Conservation (phyloP, 2,329 filamentous ascomycete species). For the Cladosporium cucumerinum region DNA sequence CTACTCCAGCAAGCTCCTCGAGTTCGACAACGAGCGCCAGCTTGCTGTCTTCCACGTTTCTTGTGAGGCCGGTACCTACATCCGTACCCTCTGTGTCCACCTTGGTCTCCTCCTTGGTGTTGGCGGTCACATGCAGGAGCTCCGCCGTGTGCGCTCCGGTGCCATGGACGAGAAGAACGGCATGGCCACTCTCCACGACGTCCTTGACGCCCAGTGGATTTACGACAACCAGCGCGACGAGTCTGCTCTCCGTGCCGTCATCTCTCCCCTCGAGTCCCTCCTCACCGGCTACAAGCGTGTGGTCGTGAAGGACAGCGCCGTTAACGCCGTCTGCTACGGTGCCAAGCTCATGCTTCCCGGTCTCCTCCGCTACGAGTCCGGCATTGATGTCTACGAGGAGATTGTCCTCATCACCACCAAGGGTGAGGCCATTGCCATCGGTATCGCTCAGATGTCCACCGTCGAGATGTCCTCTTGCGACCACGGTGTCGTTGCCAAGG, state of each 20-base stretch:
- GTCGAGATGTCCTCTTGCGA: slow-evolving; percentile 96
- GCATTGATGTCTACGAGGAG: slow-evolving; percentile 92
- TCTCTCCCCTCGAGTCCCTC: slow-evolving; percentile 87
- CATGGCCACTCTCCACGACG: slow-evolving; percentile 90
- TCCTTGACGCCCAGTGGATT: slow-evolving; percentile 93
- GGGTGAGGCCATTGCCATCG: slow-evolving; percentile 95
- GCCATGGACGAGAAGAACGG: slow-evolving; percentile 89
- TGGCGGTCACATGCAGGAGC: slow-evolving; percentile 97
- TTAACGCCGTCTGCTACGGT: slow-evolving; percentile 97
- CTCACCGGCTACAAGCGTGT: slow-evolving; percentile 93
- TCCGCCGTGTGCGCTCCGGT: slow-evolving; percentile 87
- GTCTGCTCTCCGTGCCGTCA: slow-evolving; percentile 84
- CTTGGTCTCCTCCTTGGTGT: slow-evolving; percentile 74
- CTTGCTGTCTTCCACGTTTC: slow-evolving; percentile 99
- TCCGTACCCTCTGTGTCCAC: slow-evolving; percentile 96
- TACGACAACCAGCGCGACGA: slow-evolving; percentile 96
- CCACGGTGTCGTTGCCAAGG: slow-evolving; percentile 95
- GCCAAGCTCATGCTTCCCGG: slow-evolving; percentile 99
- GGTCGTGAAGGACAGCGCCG: slow-evolving; percentile 93
- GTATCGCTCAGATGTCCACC: slow-evolving; percentile 95
- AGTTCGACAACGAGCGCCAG: slow-evolving; percentile 98
- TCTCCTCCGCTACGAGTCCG: slow-evolving; percentile 85
- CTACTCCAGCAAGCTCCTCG: slow-evolving; percentile 88
- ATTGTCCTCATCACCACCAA: slow-evolving; percentile 98
- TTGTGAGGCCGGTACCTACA: slow-evolving; percentile 98